Percentiles rank a stretch among this genome's conserved stretches.
Evolutionary conservation across 148 eudicot species (phyloP).

Genomic region (Camellia granthamiana): DNA sequence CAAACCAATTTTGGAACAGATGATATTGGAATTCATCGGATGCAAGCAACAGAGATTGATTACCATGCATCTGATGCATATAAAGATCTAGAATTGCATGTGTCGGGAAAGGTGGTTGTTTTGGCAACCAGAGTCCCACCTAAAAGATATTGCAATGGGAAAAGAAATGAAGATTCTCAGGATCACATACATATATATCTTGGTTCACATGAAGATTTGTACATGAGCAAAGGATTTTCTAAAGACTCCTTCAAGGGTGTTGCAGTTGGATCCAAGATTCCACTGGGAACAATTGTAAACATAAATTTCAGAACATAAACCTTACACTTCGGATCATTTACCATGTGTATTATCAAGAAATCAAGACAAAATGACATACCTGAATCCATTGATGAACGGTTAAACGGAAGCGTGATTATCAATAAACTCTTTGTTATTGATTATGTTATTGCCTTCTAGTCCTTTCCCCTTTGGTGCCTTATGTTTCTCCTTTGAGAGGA

Average conservation of each 20-base stretch:
- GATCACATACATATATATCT: constrained; percentile 75
- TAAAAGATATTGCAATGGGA: constrained; percentile 25
- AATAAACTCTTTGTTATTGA: too few relatives aligned
- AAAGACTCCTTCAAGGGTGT: constrained; percentile 20
- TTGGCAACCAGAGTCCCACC: constrained; percentile 73
- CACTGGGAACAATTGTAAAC: constrained; percentile 68
- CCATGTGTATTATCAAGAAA: too few relatives aligned
- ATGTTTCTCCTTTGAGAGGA: too few relatives aligned
- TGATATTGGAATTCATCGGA: constrained; percentile 16
- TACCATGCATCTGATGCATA: constrained; percentile 51
- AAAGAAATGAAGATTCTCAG: constrained; percentile 39
- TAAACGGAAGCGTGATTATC: too few relatives aligned
- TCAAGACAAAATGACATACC: too few relatives aligned
- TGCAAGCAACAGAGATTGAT: constrained; percentile 13
- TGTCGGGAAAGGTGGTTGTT: constrained; percentile 77
- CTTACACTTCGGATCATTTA: too few relatives aligned
- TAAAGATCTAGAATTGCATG: constrained; percentile 73
- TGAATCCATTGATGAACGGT: too few relatives aligned
- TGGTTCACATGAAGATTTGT: constrained; percentile 36
- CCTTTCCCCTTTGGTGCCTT: too few relatives aligned
- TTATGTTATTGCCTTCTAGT: too few relatives aligned
- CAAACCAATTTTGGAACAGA: constrained; percentile 18
- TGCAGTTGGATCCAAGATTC: constrained; percentile 34
- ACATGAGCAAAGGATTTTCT: constrained; percentile 16
- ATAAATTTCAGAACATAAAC: too few relatives aligned